Evolutionary conservation across 179 eudicot genomes (phyloP).

Genomic region (Silene coronaria): DNA sequence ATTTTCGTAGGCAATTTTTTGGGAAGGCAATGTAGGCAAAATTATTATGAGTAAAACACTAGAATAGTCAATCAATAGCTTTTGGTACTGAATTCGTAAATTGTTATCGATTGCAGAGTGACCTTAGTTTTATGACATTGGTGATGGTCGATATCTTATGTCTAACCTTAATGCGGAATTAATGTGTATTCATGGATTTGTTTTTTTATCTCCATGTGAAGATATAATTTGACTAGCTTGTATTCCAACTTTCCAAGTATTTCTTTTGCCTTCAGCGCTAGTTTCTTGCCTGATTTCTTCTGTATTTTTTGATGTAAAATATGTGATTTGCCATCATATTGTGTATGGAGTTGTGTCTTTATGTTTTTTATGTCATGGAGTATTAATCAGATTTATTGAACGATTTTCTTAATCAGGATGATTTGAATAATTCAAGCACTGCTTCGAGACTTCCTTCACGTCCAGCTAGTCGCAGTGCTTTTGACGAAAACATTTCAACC

Average conservation of each 20-base stretch:
- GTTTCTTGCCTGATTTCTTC: neutral
- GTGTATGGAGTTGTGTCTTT: neutral
- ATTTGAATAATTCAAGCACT: slow-evolving; percentile 48
- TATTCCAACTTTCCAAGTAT: neutral
- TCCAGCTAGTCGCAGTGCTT: slow-evolving; percentile 76
- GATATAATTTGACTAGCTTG: neutral
- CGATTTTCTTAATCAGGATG: slow-evolving; percentile 49
- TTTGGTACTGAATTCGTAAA: neutral
- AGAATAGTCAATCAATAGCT: neutral
- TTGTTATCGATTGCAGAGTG: neutral
- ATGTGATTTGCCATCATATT: neutral
- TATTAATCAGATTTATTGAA: neutral
- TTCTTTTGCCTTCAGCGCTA: neutral
- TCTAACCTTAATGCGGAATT: too few species aligned
- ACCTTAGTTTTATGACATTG: neutral
- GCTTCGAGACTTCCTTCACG: slow-evolving; percentile 64
- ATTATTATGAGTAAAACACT: neutral
- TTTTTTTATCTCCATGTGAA: neutral
- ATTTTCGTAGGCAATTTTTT: neutral
- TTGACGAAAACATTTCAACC: slow-evolving; percentile 42
- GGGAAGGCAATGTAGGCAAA: too few species aligned
- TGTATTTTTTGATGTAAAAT: neutral
- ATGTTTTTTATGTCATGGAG: neutral
- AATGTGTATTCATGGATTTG: neutral
- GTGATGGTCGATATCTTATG: neutral